phyloP scores from a whole-genome alignment of 2,329 filamentous ascomycete species.

The Exophiala calicioides region DNA sequence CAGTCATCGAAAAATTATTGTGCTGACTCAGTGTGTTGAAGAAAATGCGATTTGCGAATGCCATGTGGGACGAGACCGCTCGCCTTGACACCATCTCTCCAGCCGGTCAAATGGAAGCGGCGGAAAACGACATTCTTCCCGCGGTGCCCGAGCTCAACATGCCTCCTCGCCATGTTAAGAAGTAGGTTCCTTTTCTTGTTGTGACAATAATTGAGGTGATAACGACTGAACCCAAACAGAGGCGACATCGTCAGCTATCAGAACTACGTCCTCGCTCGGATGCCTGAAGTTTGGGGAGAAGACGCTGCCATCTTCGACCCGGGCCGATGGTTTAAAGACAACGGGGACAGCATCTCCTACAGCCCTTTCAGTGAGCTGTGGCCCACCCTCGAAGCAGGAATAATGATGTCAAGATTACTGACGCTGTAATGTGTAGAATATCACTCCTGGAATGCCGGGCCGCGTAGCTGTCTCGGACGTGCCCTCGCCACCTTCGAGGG shows the following conservation, averaged over 20 bases:
- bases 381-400: neutral
- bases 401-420: neutral
- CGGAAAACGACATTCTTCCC: conserved; percentile 18
- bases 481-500: conserved; percentile 21
- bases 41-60: conserved; percentile 19
- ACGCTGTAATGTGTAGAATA: conserved; percentile 10
- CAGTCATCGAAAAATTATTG: neutral
- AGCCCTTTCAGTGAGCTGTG: conserved; percentile 20
- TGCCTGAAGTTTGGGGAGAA: conserved; percentile 21
- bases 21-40: neutral
- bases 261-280: conserved; percentile 20
- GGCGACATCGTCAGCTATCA: conserved; percentile 22
- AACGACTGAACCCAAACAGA: conserved; percentile 1
- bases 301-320: conserved; percentile 21
- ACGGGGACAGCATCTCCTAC: conserved; percentile 17
- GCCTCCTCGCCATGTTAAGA: conserved; percentile 19
- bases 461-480: conserved; percentile 21
- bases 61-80: conserved; percentile 22
- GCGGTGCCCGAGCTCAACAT: conserved; percentile 21
- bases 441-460: conserved; percentile 21
- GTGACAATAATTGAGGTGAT: neutral
- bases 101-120: conserved; percentile 20
- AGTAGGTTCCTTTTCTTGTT: conserved; percentile 1
- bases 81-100: conserved; percentile 22
- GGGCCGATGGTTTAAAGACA: conserved; percentile 19